Conservation (phyloP, 495 filamentous ascomycete genomes). For the Tuber indicum region DNA sequence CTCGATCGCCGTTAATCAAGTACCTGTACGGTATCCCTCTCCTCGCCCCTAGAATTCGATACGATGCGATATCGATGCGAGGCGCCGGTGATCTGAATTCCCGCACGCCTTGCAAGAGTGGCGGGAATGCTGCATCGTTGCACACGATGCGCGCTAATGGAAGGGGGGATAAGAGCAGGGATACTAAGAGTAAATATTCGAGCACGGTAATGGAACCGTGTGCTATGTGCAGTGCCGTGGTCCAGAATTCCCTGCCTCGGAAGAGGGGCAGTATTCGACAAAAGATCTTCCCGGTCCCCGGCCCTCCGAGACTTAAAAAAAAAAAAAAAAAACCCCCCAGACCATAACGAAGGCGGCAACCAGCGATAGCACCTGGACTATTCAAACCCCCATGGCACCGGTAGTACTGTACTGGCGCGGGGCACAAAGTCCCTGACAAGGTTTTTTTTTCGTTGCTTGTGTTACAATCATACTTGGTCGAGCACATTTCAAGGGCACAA, state of each 20-base stretch:
- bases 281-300: too few species aligned
- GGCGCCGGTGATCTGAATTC: not conserved
- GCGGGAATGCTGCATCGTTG: not conserved
- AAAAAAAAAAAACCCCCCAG: too few species aligned
- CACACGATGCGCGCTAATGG: not conserved
- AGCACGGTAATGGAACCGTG: not conserved
- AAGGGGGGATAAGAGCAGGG: not conserved
- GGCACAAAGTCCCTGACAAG: not conserved
- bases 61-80: slow-evolving; percentile 1
- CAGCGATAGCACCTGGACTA: not conserved
- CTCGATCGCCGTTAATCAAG: not conserved
- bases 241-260: not conserved
- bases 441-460: not conserved
- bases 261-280: too few species aligned
- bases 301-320: too few species aligned
- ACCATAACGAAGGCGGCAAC: not conserved
- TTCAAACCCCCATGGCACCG: too few species aligned
- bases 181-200: not conserved
- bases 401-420: too few species aligned
- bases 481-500: not conserved
- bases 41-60: not conserved
- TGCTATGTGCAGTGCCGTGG: too few species aligned
- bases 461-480: not conserved
- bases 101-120: not conserved
- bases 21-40: not conserved